A percentile compares a stretch with the other conserved stretches of the same genome.
phyloP scores from a whole-genome alignment of 805 yeast species.

The Saccharomyces jurei region DNA sequence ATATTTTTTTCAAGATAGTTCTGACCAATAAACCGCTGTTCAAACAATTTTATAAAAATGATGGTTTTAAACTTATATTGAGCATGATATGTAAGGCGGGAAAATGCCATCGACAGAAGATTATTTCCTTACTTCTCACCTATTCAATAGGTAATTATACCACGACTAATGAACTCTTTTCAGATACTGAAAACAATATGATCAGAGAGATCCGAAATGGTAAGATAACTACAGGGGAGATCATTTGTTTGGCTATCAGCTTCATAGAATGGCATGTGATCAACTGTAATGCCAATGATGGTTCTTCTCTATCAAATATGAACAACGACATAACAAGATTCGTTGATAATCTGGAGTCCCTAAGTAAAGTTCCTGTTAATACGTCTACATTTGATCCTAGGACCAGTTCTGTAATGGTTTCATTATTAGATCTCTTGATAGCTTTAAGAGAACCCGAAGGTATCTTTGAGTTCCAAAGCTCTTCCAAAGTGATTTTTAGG shows the following conservation, averaged over 20 bases:
- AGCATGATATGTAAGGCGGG: slow-evolving; percentile 36
- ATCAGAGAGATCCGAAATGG: slow-evolving; percentile 11
- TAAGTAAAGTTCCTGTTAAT: slow-evolving; percentile 25
- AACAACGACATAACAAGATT: slow-evolving; percentile 25
- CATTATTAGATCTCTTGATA: slow-evolving; percentile 24
- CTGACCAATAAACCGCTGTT: slow-evolving; percentile 40
- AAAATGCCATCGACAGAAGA: slow-evolving; percentile 31
- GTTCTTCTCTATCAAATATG: slow-evolving; percentile 29
- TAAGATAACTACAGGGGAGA: slow-evolving; percentile 37
- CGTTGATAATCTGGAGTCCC: slow-evolving; percentile 13
- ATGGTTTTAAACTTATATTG: slow-evolving; percentile 38
- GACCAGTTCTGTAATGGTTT: slow-evolving; percentile 15
- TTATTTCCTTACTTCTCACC: slow-evolving; percentile 41
- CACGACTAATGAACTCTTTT: slow-evolving; percentile 33
- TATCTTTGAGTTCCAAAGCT: slow-evolving; percentile 22
- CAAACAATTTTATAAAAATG: slow-evolving; percentile 41
- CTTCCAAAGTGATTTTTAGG: slow-evolving; percentile 27
- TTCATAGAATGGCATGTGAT: slow-evolving; percentile 31
- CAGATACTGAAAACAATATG: slow-evolving; percentile 33
- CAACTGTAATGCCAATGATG: slow-evolving; percentile 28
- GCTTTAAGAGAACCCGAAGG: slow-evolving; percentile 30
- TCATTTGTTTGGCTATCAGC: slow-evolving; percentile 31
- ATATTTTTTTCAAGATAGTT: slow-evolving; percentile 45
- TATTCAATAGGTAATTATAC: slow-evolving; percentile 13
- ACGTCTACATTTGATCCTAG: slow-evolving; percentile 28